Conservation (phyloP, 2,329 filamentous ascomycete genomes). For the Exophiala mesophila region DNA sequence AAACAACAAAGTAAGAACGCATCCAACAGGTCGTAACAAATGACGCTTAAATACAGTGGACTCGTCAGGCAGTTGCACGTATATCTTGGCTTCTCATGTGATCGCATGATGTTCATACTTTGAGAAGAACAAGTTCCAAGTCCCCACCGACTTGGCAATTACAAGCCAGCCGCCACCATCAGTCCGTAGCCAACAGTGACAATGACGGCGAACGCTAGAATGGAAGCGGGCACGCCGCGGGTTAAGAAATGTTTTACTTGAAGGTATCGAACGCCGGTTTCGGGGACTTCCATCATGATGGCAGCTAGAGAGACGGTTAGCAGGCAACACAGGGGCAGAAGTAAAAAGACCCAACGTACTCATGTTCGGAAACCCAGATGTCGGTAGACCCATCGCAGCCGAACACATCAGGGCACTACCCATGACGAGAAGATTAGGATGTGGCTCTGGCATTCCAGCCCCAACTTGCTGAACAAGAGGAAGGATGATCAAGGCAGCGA, state of each 20-base stretch:
- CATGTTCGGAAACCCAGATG: constrained; percentile 98
- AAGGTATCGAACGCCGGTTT: constrained; percentile 85
- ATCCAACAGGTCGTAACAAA: no score
- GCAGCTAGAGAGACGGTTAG: constrained; percentile 56
- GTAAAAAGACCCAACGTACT: constrained; percentile 59
- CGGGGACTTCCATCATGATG: constrained; percentile 97
- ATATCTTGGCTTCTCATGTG: no score
- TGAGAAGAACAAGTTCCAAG: no score
- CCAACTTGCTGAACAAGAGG: constrained; percentile 87
- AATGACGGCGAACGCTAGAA: constrained; percentile 75
- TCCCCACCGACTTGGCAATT: constrained; percentile 24
- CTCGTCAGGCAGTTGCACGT: no score
- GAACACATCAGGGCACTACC: constrained; percentile 91
- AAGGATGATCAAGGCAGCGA: constrained; percentile 89
- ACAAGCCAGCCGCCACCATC: constrained; percentile 72
- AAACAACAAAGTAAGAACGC: no score
- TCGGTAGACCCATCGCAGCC: constrained; percentile 95
- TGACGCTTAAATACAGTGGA: no score
- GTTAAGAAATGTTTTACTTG: constrained; percentile 92
- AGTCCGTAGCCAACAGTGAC: constrained; percentile 85
- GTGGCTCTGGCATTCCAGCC: constrained; percentile 75
- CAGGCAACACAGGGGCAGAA: constrained; percentile 8
- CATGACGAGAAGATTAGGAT: constrained; percentile 95
- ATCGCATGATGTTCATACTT: no score
- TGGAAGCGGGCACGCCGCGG: constrained; percentile 79